phyloP scores from a whole-genome alignment of 1,284 basidiomycete species.

The Austroboletus niveus region DNA sequence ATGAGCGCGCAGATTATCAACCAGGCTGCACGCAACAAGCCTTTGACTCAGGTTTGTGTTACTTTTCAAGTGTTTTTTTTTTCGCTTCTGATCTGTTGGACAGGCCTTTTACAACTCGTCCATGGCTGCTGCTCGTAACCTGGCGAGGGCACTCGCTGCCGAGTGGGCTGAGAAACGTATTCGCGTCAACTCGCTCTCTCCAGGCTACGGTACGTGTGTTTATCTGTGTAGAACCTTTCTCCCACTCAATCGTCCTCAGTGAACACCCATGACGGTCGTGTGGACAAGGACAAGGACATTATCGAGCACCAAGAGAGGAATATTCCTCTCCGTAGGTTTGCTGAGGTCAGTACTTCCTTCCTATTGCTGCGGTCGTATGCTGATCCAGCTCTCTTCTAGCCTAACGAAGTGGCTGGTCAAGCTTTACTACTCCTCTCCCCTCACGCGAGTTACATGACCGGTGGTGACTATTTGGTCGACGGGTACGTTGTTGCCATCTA shows the following conservation, averaged over 20 bases:
- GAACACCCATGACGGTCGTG: conserved; percentile 38
- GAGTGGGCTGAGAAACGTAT: conserved; percentile 57
- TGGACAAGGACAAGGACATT: conserved; percentile 38
- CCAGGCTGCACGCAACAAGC: conserved; percentile 30
- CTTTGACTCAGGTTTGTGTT: conserved; percentile 37
- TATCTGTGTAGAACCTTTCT: conserved; percentile 4
- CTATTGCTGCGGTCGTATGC: neutral
- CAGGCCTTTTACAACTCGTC: conserved; percentile 62
- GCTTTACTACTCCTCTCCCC: conserved; percentile 44
- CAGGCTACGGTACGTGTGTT: conserved; percentile 49
- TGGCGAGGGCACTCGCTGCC: conserved; percentile 56
- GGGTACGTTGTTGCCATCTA: conserved; percentile 31
- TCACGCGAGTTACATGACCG: conserved; percentile 43
- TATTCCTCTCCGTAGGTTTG: conserved; percentile 44
- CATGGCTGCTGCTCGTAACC: conserved; percentile 56
- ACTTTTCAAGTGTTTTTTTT: neutral
- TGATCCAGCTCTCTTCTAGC: conserved; percentile 17
- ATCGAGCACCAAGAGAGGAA: conserved; percentile 35
- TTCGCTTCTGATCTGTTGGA: fast-evolving
- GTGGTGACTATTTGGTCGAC: conserved; percentile 43
- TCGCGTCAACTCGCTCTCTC: conserved; percentile 59
- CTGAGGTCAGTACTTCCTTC: conserved; percentile 22
- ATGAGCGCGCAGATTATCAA: conserved; percentile 54
- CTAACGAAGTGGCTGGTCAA: conserved; percentile 44
- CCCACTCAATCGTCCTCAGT: conserved; percentile 19